Evolutionary conservation across 2,329 filamentous ascomycete genomes (phyloP).

Genomic region (Dothideomycetes sp.): DNA sequence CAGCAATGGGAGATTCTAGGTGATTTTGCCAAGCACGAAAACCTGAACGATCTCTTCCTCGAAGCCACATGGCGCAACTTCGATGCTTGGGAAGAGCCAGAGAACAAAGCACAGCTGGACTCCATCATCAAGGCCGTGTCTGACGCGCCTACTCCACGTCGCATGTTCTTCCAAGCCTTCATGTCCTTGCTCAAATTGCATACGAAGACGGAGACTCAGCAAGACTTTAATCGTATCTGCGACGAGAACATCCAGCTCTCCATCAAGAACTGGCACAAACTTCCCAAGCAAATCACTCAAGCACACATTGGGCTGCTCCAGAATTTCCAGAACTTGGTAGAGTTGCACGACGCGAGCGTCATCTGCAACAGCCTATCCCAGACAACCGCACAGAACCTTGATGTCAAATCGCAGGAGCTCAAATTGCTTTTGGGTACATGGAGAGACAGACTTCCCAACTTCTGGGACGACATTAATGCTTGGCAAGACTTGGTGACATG

Average conservation of each 20-base stretch:
- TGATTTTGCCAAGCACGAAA: conserved; percentile 98
- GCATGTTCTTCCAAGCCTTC: conserved; percentile 97
- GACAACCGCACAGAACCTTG: conserved; percentile 77
- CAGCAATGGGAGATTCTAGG: conserved; percentile 98
- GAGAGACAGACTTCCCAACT: conserved; percentile 90
- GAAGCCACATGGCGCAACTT: conserved; percentile 94
- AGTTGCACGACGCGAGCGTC: conserved; percentile 92
- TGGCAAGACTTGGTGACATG: conserved; percentile 99
- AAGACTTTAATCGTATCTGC: conserved; percentile 80
- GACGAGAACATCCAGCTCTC: conserved; percentile 97
- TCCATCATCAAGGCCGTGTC: conserved; percentile 93
- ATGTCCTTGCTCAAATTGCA: conserved; percentile 94
- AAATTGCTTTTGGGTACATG: conserved; percentile 90
- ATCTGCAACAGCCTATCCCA: conserved; percentile 85
- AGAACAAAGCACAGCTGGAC: conserved; percentile 82
- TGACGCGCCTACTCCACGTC: conserved; percentile 87
- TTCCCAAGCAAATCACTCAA: conserved; percentile 87
- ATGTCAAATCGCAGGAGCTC: conserved; percentile 88
- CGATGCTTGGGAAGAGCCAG: conserved; percentile 84
- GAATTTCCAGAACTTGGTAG: conserved; percentile 95
- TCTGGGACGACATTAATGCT: conserved; percentile 98
- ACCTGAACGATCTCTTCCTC: conserved; percentile 89
- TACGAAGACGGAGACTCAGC: conserved; percentile 68
- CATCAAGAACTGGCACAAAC: conserved; percentile 96
- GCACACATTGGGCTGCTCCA: conserved; percentile 91